Percentiles rank a stretch among this genome's conserved stretches.
Evolutionary conservation across 345 rosid species (phyloP).

Genomic region (Citrus trifoliata): DNA sequence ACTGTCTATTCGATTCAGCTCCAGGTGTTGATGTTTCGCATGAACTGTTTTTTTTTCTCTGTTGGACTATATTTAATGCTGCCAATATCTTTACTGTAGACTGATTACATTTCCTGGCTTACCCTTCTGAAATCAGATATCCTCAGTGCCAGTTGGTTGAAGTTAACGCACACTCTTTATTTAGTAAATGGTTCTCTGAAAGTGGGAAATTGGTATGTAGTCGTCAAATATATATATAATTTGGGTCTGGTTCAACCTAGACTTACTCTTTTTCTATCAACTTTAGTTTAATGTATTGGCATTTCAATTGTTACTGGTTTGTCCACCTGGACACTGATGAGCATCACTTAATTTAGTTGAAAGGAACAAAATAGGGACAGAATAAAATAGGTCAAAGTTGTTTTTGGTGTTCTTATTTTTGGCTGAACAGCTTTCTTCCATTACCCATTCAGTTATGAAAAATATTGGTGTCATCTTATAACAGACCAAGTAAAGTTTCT

Average conservation of each 20-base stretch:
- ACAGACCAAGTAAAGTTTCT: neutral
- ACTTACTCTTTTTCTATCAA: neutral
- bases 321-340: neutral
- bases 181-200: slow-evolving; percentile 99
- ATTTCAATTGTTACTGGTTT: neutral
- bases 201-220: slow-evolving; percentile 93
- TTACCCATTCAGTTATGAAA: neutral
- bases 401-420: neutral
- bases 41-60: neutral
- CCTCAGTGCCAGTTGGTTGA: slow-evolving; percentile 89
- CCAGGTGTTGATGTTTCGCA: slow-evolving; percentile 44
- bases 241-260: neutral
- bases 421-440: neutral
- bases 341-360: neutral
- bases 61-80: neutral
- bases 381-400: too few species aligned
- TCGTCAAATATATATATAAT: neutral
- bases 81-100: neutral
- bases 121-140: slow-evolving; percentile 51
- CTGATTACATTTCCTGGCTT: slow-evolving; percentile 11
- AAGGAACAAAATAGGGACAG: neutral
- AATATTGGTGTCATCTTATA: neutral
- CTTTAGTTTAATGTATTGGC: neutral
- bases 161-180: slow-evolving; percentile 98
- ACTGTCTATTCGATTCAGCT: slow-evolving; percentile 77